Base-by-base conservation (phyloP, 129 eudicot species). In the Lactuca saligna region DNA sequence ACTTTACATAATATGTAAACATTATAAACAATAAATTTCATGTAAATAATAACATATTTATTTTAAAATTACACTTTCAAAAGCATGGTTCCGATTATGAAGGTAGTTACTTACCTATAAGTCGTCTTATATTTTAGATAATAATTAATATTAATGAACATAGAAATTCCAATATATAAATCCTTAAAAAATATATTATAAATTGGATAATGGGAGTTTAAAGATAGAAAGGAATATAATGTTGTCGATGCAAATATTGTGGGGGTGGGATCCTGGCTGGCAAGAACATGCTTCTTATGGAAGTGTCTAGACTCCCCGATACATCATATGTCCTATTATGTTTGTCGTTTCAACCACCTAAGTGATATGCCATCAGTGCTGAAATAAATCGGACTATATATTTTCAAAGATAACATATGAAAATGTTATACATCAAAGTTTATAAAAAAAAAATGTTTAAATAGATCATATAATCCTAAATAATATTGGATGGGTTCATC, bases 191-290 rank as follows among this genome's bases (percentile, higher is more conserved):
- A 2, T 25, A 53, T 53, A 53, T 16, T 12, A 46, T 11, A 57
- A 7, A 15, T 17, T 46, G 61, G 44, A 53, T 48, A 76, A 68
- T 54, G 42, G 75, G 54, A 51, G n/a, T 60, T 60, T 76, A 63
- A 60, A 76, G 80, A 75, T 75, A 51, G 80, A 68, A 75, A 59
- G 75, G 80, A 75, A 75, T 75, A 75, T 75, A 54, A 68, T 60
- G 75, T 11, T 68, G 75, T 68, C 70, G 34, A 61, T 61, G 58
- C 80, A 15, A 29, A 68, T 39, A 51, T 34, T 75, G 80, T 68
- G 70, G 80, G 80, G 65, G 58, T 68, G 64, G 64, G 34, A 61
- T 75, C 75, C 75, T 68, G 57, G 80, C 69, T 76, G 80, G 41
- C 80, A 60, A 68, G 61, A 76, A 68, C 75, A 53, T 76, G 80